Evolutionary conservation across 2,329 filamentous ascomycete species (phyloP), one percentile per base, ranked within the genome.

Genomic region (Fusarium sp.): DNA sequence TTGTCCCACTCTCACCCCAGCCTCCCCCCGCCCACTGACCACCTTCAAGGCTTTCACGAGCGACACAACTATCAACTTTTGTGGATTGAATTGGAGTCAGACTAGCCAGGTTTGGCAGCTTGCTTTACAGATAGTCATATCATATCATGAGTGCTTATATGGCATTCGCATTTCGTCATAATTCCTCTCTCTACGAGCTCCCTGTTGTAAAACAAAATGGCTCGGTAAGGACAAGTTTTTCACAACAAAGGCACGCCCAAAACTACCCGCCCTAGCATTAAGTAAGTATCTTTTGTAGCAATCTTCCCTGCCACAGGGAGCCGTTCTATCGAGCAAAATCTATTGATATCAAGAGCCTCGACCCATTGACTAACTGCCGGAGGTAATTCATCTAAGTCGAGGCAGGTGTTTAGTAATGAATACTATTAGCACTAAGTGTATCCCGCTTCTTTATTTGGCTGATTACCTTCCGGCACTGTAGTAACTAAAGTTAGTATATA

Each of bases 41-140:
- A 68, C 58, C 62, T 73, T 53, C 64, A 72, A 78, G 78, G 71
- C 54, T 79, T 80, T 64, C 78, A 79, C 61, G 78, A 80, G 61
- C 77, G 78, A 55, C 90, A 91, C 82, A 87, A 88, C 77, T 93
- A 91, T 81, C 90, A 90, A 11, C n/a, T 2, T 35, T 9, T 50
- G 6, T 33, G 6, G 12, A 7, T 33, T 20, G 20, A 33, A 50
- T 33, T 50, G 6, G 16, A 0, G 33, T 5, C 3, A 4, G 30
- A 6, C 28, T 24, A 31, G 22, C 28, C 28, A 24, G 3, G 3
- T 48, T 48, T 30, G 14, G 45, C 45, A 48, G 45, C 20, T 48
- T 20, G 7, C 1, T 48, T 28, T 30, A 7, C 3, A 4, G 10
- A n/a, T 14, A 7, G 28, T 48, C 14, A n/a, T 11, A 48, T 48